A percentile compares a stretch with the other conserved stretches of the same genome.
Evolutionary conservation across 805 yeast genomes (phyloP).

Genomic region (Kregervanrija pseudodelftensis): DNA sequence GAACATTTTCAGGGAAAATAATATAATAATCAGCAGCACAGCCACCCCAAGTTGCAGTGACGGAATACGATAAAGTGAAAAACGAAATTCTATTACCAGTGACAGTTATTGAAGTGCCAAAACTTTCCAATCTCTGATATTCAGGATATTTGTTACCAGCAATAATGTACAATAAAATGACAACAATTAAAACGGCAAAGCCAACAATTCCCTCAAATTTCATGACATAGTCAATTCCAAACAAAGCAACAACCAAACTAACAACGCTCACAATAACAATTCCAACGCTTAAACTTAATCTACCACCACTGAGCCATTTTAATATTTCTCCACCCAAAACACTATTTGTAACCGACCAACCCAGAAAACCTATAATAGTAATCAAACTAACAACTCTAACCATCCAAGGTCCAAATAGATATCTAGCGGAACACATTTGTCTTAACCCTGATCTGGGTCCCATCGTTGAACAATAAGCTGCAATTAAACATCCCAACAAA

Average conservation of each 20-base stretch:
- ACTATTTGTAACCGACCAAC: conserved; percentile 92
- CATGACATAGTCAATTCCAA: conserved; percentile 70
- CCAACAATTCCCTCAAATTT: conserved; percentile 62
- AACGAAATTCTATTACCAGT: conserved; percentile 68
- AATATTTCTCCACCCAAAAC: conserved; percentile 85
- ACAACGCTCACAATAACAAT: conserved; percentile 61
- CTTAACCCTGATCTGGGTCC: conserved; percentile 89
- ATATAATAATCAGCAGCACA: conserved; percentile 81
- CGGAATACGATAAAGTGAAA: conserved; percentile 67
- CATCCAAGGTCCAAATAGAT: conserved; percentile 78
- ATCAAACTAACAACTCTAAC: conserved; percentile 70
- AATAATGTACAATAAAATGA: conserved; percentile 59
- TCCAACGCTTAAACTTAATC: conserved; percentile 66
- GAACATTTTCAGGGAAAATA: conserved; percentile 66
- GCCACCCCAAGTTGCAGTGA: conserved; percentile 86
- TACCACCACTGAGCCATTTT: conserved; percentile 54
- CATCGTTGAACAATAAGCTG: conserved; percentile 79
- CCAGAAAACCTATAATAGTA: conserved; percentile 68
- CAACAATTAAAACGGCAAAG: conserved; percentile 61
- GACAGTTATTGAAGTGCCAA: conserved; percentile 34
- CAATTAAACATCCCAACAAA: conserved; percentile 63
- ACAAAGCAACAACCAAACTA: conserved; percentile 61
- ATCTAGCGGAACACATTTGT: conserved; percentile 80
- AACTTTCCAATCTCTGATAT: conserved; percentile 31
- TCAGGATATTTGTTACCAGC: conserved; percentile 36